A percentile compares a stretch with the other conserved stretches of the same genome.
These are phyloP conservation scores for Salix arbutifolia DNA, from an alignment of 345 rosid genomes.

Conservation along the genomic window DNA sequence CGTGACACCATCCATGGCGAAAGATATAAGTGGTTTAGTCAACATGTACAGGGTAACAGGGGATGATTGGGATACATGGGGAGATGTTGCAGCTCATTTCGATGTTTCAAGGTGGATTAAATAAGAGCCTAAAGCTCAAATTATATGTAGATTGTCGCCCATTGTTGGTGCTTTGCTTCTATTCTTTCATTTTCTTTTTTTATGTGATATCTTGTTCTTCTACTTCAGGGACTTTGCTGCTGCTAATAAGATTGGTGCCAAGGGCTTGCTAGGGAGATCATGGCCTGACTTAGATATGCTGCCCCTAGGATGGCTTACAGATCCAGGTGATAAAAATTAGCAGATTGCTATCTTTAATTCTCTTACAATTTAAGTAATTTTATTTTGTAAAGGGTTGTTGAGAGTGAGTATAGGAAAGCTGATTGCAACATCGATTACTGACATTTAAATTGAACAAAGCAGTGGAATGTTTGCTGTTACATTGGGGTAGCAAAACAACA, in stretches of 20 bases:
- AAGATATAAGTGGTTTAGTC: constrained; percentile 54
- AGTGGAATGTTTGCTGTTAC: constrained; percentile 9
- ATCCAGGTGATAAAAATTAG: constrained; percentile 48
- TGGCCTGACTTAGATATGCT: constrained; percentile 97
- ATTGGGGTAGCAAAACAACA: neutral
- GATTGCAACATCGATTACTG: neutral
- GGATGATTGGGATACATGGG: constrained; percentile 98
- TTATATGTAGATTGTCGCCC: neutral
- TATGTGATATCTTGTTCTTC: constrained; percentile 11
- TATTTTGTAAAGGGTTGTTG: neutral
- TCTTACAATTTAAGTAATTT: constrained; percentile 1
- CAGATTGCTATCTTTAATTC: constrained; percentile 1
- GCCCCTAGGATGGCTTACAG: constrained; percentile 88
- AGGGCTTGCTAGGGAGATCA: constrained; percentile 64
- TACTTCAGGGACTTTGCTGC: constrained; percentile 59
- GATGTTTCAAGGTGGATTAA: constrained; percentile 59
- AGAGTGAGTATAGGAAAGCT: constrained; percentile 1
- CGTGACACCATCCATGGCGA: constrained; percentile 74
- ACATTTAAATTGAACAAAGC: neutral
- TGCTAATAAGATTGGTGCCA: constrained; percentile 60
- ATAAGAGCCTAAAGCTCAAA: constrained; percentile 3
- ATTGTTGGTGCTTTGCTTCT: constrained; percentile 5
- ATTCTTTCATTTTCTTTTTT: neutral
- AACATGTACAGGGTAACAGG: constrained; percentile 86
- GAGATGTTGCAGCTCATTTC: constrained; percentile 74